Base-by-base conservation (phyloP, 1,284 basidiomycete species). In the Thelephora terrestris region DNA sequence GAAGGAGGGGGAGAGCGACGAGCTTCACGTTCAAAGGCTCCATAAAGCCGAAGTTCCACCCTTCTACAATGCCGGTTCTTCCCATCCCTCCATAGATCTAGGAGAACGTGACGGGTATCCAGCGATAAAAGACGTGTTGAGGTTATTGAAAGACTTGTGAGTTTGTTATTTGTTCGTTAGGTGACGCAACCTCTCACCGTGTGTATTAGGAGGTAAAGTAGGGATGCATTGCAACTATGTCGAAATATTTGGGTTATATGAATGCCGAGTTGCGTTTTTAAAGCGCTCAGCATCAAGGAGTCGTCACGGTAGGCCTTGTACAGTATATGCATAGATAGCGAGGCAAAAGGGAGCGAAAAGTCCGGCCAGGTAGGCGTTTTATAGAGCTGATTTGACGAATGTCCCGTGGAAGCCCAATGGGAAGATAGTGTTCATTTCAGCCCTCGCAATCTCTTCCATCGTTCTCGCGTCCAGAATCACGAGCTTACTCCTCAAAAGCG, bases 401-500 rank as follows among this genome's bases (percentile, higher is more conserved):
- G 48, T 48, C 9, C 64, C 66, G 52, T 68, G 66, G 51, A 70
- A 69, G 17, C 63, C 64, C 43, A 70, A 59, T 2, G 64, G 56
- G 5, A 65, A 62, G 21, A 49, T 52, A 43, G 52, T 56, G 7
- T 56, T 56, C 62, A 69, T 58, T 43, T 65, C 63, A 16, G 67
- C 67, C 43, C 66, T 58, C 6, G 60, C 67, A 23, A 64, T 46
- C 47, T 69, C 67, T 37, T 56, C 50, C 67, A 69, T 62, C 9
- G 36, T 56, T 47, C 55, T 56, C n/a, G 63, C 66, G 35, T 67
- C 61, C 53, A 66, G 51, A 16, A 67, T 64, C 35, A 67, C 53
- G n/a, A 66, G 48, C 47, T 58, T 61, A 16, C 65, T 68, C 53
- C 57, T 63, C 45, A 52, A 56, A 7, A 47, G 21, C 37, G 56